Base-by-base conservation (phyloP, 306 rosid species). In the Cicer chorassanicum region DNA sequence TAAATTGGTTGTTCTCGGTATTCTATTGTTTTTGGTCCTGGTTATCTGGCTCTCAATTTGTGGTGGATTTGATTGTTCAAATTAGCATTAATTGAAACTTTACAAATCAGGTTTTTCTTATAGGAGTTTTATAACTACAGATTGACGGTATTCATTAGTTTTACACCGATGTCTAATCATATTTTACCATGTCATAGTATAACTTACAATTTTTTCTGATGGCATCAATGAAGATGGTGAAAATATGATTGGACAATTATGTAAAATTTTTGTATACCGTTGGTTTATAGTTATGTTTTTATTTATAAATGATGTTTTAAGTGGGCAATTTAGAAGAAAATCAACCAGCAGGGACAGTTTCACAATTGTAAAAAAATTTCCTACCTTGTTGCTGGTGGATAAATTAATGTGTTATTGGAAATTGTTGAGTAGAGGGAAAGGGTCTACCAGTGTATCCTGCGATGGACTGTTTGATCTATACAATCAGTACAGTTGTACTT, bases 41-140 rank as follows among this genome's bases (percentile, higher is more conserved):
- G 70, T 93, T 78, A 91, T 91, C 78, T 93, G 97, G 98, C 89
- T 93, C 65, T 93, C 98, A 57, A 63, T 91, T 72, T 91, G 98
- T 77, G 92, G 83, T 68, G 97, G 98, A 81, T 93, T 93, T 76
- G 83, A 91, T 77, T 93, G 98, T 91, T 80, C 96, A 74, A 91
- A 93, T 71, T 82, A 89, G 85, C 70, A 71, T 41, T 29, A 62
- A 49, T 67, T 56, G 45, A 69, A 68, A 54, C 67, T 49, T 65
- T 16, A 71, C 55, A 36, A 41, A 54, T 78, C 77, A 70, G 72
- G 61, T 76, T 56, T 71, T 75, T 19, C 5, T 29, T 4, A 70
- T 45, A 75, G 34, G 64, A 49, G 71, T 65, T 65, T 13, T 19
- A 43, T 19, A 43, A 65, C 71, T 65, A 43, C 44, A 65, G 3